Base-by-base conservation (phyloP, 2,329 filamentous ascomycete genomes). In the Alternaria alternata region DNA sequence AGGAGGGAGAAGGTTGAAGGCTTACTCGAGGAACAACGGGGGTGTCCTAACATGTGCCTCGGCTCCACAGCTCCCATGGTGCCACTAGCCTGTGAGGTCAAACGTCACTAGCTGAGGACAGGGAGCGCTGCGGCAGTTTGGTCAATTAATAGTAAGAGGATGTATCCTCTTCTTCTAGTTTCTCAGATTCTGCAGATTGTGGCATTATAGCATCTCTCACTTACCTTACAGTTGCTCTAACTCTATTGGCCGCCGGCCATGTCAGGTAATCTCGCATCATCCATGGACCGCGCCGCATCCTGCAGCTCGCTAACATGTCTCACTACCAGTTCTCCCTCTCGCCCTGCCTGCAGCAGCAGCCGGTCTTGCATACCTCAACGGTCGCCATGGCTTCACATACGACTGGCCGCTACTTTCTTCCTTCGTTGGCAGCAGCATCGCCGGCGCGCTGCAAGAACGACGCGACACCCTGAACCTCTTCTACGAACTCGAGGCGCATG, bases 351-450 rank as follows among this genome's bases (percentile, higher is more conserved):
- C 72, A n/a, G 74, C 75, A 3, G 70, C 72, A 7, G 80, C 80
- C 24, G 76, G 80, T 7, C 82, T 86, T 46, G 83, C 84, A 16
- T 91, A 92, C 65, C 79, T 91, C 41, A 86, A 93, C 72, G 91
- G 86, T 48, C 91, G 90, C 77, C 87, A 86, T 69, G 86, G 89
- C 68, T 67, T 93, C 48, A 74, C 79, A 39, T 86, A 90, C 68
- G 91, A 94, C 74, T 76, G 82, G 43, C 74, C 79, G 7, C 75
- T 93, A 16, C 70, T 94, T n/a, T 82, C 80, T 34, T 83, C 84
- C 53, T 77, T 87, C 39, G 38, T 87, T 12, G 83, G 82, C 30
- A 78, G 84, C 18, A 68, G 81, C 12, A 62, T 84, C 41, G 79
- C 78, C 18, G 75, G 82, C 46, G 72, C 76, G 8, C 75, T 82